These are phyloP conservation scores for Sarocladium strictum DNA, from an alignment of 2,329 filamentous ascomycete species.

Conservation along the genomic window DNA sequence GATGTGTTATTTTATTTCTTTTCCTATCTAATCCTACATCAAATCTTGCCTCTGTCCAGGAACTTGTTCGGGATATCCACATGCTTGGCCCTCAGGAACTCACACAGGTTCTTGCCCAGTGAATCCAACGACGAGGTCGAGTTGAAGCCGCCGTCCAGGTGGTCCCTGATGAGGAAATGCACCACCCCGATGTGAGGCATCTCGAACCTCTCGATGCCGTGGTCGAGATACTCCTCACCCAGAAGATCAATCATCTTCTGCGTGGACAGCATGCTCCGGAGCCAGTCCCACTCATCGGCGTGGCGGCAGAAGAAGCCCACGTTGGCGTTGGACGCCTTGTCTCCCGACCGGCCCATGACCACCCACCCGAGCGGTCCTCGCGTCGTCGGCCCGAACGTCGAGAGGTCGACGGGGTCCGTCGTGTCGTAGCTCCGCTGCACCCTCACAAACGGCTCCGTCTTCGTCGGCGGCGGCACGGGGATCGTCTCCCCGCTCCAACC, in stretches of 20 bases:
- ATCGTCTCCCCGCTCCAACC: constrained; percentile 16
- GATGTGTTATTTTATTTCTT: not conserved
- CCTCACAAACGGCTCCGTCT: constrained; percentile 14
- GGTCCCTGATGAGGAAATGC: constrained; percentile 34
- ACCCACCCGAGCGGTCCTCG: constrained; percentile 19
- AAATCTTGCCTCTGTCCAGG: constrained; percentile 30
- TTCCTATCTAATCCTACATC: not conserved
- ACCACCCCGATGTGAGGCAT: constrained; percentile 25
- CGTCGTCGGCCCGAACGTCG: constrained; percentile 15
- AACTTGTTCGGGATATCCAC: constrained; percentile 37
- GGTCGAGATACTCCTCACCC: constrained; percentile 24
- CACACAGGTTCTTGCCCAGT: constrained; percentile 36
- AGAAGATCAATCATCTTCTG: constrained; percentile 27
- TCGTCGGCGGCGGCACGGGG: constrained; percentile 16
- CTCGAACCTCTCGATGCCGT: constrained; percentile 36
- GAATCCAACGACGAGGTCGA: constrained; percentile 33
- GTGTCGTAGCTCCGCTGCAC: constrained; percentile 12
- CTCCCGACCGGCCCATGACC: constrained; percentile 22
- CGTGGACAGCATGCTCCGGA: constrained; percentile 31
- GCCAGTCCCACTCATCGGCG: constrained; percentile 36
- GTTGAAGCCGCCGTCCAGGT: constrained; percentile 33
- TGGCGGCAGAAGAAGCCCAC: constrained; percentile 35
- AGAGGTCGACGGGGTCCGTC: constrained; percentile 11
- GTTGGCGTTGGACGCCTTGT: constrained; percentile 35
- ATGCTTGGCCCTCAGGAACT: constrained; percentile 35